phyloP scores from a whole-genome alignment of 148 eudicot species.

The Vaccinium myrtillus region DNA sequence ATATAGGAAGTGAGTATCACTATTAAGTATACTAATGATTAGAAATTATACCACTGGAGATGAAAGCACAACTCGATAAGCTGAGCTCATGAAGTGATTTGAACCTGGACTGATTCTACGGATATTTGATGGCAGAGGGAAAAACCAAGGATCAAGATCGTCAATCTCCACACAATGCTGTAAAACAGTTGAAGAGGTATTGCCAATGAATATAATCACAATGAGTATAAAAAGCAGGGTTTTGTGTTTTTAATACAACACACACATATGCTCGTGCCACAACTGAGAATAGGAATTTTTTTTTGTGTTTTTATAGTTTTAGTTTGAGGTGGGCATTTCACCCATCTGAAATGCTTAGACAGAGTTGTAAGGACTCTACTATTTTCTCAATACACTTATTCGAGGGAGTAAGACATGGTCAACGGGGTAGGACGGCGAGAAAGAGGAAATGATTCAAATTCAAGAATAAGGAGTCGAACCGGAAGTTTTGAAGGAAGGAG shows the following conservation, averaged over 20 bases:
- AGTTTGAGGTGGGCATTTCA: neutral
- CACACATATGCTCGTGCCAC: neutral
- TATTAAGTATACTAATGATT: conserved; percentile 15
- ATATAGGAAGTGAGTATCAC: conserved; percentile 1
- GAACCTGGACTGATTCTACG: conserved; percentile 73
- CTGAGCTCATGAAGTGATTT: conserved; percentile 68
- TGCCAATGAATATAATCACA: neutral
- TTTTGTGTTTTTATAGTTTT: neutral
- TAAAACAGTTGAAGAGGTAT: conserved; percentile 19
- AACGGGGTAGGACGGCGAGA: neutral
- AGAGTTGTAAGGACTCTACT: neutral
- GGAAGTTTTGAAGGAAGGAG: neutral
- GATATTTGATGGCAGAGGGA: conserved; percentile 69
- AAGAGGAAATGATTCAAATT: neutral
- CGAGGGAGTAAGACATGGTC: neutral
- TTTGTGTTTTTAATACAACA: neutral
- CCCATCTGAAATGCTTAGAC: neutral
- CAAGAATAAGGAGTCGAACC: neutral
- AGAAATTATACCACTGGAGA: conserved; percentile 80
- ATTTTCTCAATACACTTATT: neutral
- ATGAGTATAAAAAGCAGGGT: neutral
- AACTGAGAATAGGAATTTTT: neutral
- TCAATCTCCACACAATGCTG: conserved; percentile 58
- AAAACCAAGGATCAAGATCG: conserved; percentile 74
- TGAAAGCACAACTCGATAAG: conserved; percentile 75